phyloP scores from a whole-genome alignment of 1,284 basidiomycete genomes.

The Pisolithus thermaeus region DNA sequence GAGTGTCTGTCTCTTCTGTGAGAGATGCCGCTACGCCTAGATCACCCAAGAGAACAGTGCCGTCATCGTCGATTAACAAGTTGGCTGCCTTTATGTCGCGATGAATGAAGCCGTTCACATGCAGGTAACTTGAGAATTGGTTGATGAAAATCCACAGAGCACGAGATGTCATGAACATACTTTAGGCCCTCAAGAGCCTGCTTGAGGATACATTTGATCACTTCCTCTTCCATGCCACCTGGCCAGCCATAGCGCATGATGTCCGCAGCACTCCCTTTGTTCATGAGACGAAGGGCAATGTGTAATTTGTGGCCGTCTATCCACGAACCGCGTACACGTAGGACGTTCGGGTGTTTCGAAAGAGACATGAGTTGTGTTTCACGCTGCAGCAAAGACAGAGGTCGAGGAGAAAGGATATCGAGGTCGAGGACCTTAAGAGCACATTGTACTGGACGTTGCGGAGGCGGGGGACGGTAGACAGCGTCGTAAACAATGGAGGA shows the following conservation, averaged over 20 bases:
- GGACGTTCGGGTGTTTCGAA: conserved; percentile 88
- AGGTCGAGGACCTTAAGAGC: conserved; percentile 88
- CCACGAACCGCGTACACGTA: conserved; percentile 88
- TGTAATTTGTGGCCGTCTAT: conserved; percentile 76
- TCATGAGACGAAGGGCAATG: conserved; percentile 88
- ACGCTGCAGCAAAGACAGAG: conserved; percentile 66
- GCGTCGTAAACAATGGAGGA: conserved; percentile 85
- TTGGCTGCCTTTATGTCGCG: conserved; percentile 89
- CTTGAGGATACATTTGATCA: conserved; percentile 75
- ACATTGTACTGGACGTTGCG: conserved; percentile 47
- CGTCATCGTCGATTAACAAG: conserved; percentile 80
- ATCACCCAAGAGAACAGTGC: conserved; percentile 85
- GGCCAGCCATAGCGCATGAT: conserved; percentile 82
- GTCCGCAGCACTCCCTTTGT: conserved; percentile 79
- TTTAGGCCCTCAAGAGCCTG: conserved; percentile 82
- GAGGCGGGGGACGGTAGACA: conserved; percentile 44
- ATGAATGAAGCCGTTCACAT: conserved; percentile 86
- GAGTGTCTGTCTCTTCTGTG: conserved; percentile 51
- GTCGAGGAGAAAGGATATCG: conserved; percentile 64
- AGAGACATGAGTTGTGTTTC: conserved; percentile 91
- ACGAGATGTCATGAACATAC: conserved; percentile 34
- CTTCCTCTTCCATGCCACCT: conserved; percentile 83
- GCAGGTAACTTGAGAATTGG: conserved; percentile 59
- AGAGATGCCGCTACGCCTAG: conserved; percentile 83
- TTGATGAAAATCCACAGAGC: conserved; percentile 9